Evolutionary conservation across 192 early-diverging fungal genomes (phyloP).

Genomic region (Oehlia diaphana): DNA sequence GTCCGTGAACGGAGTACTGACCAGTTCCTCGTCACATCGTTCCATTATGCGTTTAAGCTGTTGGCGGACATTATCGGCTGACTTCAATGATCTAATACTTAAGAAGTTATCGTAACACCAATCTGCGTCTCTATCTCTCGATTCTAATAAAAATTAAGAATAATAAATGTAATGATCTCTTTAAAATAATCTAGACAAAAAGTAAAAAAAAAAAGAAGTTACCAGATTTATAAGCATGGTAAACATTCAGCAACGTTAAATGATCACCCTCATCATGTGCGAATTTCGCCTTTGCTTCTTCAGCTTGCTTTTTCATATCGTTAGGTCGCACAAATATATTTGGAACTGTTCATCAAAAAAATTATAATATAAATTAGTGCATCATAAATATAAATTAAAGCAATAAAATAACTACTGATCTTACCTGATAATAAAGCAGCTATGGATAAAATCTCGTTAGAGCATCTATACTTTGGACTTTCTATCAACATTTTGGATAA

Average conservation of each 20-base stretch:
- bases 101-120: conserved; percentile 97
- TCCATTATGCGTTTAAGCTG: conserved; percentile 88
- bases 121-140: conserved; percentile 71
- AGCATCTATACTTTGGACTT: conserved; percentile 82
- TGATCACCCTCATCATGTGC: conserved; percentile 96
- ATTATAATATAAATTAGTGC: neutral
- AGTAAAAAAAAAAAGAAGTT: conserved; percentile 18
- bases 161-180: neutral
- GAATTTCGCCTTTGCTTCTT: conserved; percentile 91
- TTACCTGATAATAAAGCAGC: conserved; percentile 84
- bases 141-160: conserved; percentile 28
- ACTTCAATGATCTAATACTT: conserved; percentile 84
- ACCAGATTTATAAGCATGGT: conserved; percentile 83
- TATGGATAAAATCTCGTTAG: conserved; percentile 93
- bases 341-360: conserved; percentile 56
- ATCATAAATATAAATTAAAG: neutral
- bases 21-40: conserved; percentile 63
- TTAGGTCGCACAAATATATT: conserved; percentile 90
- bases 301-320: conserved; percentile 84
- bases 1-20: conserved; percentile 72
- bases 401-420: neutral
- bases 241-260: conserved; percentile 95
- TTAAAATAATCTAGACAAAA: neutral
- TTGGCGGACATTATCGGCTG: conserved; percentile 87
- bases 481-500: conserved; percentile 90